Percentiles rank a stretch among this genome's conserved stretches.
Conservation (phyloP, 371 early-diverging fungal species). For the Haplosporangium sp. region DNA sequence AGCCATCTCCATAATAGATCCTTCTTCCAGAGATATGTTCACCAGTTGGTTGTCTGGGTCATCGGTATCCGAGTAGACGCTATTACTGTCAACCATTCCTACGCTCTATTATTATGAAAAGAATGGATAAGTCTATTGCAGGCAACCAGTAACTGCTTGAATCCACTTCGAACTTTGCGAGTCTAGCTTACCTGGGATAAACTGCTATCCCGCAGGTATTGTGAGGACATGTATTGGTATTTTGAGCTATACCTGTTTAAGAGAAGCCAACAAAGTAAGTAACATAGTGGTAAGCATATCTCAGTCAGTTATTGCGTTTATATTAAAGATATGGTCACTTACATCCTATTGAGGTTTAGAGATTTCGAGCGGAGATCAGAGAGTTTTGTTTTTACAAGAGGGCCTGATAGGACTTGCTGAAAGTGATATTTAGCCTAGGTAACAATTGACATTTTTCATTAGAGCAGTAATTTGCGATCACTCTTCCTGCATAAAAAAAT, state of each 20-base stretch:
- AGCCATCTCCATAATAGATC: background rate
- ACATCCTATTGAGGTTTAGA: slow-evolving; percentile 38
- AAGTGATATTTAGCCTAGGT: slow-evolving; percentile 49
- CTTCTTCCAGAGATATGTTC: background rate
- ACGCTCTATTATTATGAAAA: slow-evolving; percentile 29
- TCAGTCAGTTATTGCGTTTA: no score
- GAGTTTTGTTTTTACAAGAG: slow-evolving; percentile 54
- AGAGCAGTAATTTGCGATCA: background rate
- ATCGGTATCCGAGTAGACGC: slow-evolving; percentile 16
- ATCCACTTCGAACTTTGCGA: background rate
- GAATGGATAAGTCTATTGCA: background rate
- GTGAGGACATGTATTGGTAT: slow-evolving; percentile 46
- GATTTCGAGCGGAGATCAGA: slow-evolving; percentile 57
- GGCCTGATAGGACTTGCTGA: slow-evolving; percentile 49
- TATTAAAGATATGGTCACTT: background rate
- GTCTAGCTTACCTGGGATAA: slow-evolving; percentile 42
- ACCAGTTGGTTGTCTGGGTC: background rate
- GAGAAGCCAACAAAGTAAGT: background rate
- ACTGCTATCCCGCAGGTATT: slow-evolving; percentile 53
- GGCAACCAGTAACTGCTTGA: background rate
- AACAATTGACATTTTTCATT: background rate
- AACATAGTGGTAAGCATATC: background rate
- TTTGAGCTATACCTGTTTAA: slow-evolving; percentile 24
- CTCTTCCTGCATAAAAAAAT: background rate
- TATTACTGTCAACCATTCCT: slow-evolving; percentile 33